Conservation (phyloP, 169 alveolate genomes). For the Plasmodium gonderi region DNA sequence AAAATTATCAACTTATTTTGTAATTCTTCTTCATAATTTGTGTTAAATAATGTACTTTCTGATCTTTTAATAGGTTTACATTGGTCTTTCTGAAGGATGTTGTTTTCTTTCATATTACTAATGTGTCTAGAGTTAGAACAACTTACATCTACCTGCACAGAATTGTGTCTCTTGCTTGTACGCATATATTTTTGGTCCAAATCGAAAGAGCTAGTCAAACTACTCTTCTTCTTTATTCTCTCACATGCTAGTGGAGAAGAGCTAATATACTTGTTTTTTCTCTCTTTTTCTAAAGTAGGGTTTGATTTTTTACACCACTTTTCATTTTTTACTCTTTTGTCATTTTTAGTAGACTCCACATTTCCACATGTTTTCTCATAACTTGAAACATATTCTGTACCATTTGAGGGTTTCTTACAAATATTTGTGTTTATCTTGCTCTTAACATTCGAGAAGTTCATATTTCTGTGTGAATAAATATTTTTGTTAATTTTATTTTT, state of each 20-base stretch:
- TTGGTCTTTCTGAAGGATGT: neutral
- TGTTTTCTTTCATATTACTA: neutral
- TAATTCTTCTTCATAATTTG: constrained; percentile 11
- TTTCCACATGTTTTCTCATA: neutral
- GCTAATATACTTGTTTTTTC: neutral
- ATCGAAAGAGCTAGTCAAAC: neutral
- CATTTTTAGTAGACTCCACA: neutral
- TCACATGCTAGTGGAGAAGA: neutral
- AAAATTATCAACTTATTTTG: constrained; percentile 44
- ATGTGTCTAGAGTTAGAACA: neutral
- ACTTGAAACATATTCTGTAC: neutral
- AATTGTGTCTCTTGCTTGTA: neutral
- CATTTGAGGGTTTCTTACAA: neutral
- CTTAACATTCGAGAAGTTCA: constrained; percentile 30
- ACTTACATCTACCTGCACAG: neutral
- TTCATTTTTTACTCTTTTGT: neutral
- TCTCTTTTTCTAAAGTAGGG: neutral
- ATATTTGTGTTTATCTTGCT: constrained; percentile 64
- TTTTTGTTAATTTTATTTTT: neutral
- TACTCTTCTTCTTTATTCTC: neutral
- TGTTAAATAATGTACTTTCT: neutral
- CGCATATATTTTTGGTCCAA: neutral
- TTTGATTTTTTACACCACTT: neutral
- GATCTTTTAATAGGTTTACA: neutral
- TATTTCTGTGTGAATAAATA: neutral